Evolutionary conservation across 768 basidiomycete genomes (phyloP).

Genomic region (Psilocybe sp.): DNA sequence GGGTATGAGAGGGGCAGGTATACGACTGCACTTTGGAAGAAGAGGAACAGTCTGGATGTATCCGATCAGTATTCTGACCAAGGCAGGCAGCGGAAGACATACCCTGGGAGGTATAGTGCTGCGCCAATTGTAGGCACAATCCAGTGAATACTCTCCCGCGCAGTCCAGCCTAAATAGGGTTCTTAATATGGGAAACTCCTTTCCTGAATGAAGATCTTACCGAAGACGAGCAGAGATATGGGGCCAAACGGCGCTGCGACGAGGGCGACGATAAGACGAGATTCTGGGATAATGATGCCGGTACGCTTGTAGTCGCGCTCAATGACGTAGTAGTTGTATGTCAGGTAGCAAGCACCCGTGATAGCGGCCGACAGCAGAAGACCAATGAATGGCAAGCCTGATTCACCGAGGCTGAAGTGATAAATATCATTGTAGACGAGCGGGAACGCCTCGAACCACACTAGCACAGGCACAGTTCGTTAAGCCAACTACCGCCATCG

Average conservation of each 20-base stretch:
- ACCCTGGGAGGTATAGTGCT: neutral
- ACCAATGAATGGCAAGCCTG: neutral
- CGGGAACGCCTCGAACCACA: slow-evolving; percentile 5
- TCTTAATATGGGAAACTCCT: no score
- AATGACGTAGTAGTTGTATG: neutral
- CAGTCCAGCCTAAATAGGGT: neutral
- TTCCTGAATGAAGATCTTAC: no score
- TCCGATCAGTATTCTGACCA: no score
- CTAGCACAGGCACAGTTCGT: neutral
- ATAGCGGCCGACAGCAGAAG: neutral
- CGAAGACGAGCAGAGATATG: neutral
- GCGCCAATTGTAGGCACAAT: slow-evolving; percentile 5
- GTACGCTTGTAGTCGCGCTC: neutral
- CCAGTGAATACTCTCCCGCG: slow-evolving; percentile 3
- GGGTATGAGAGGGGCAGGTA: slow-evolving; percentile 3
- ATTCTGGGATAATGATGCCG: neutral
- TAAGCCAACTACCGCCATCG: no score
- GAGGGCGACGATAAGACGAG: neutral
- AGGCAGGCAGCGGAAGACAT: no score
- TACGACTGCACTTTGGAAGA: slow-evolving; percentile 1
- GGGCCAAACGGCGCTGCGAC: slow-evolving; percentile 1
- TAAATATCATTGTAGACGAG: slow-evolving; percentile 2
- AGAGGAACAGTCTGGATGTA: neutral
- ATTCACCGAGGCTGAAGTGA: slow-evolving; percentile 1
- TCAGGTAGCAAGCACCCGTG: neutral